Conservation (phyloP, 2,329 filamentous ascomycete genomes). For the Diaporthe longicolla region DNA sequence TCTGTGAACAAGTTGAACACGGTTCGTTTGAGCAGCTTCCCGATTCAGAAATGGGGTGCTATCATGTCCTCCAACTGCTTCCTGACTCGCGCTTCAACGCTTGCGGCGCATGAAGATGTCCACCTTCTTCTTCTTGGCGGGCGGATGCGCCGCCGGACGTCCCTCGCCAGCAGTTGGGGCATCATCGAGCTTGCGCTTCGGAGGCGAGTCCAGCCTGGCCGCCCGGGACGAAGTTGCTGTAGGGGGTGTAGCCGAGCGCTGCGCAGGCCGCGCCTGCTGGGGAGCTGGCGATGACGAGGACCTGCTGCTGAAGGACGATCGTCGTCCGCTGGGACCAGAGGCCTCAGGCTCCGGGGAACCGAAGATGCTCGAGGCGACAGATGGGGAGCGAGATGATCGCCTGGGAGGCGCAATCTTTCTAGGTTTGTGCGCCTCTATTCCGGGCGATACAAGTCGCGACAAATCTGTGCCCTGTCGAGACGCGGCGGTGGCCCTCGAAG, state of each 20-base stretch:
- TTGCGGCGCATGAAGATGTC: conserved; percentile 67
- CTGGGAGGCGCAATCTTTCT: conserved; percentile 6
- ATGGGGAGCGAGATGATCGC: conserved; percentile 29
- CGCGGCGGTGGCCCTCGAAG: conserved; percentile 30
- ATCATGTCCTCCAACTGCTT: background rate
- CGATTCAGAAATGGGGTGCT: background rate
- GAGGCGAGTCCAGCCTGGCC: background rate
- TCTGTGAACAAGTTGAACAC: background rate
- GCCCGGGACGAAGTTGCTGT: background rate
- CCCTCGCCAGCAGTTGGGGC: conserved; percentile 31
- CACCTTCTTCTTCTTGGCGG: conserved; percentile 60
- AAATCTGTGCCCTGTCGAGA: background rate
- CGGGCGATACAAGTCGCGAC: conserved; percentile 20
- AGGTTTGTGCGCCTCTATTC: conserved; percentile 8
- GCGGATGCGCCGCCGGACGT: conserved; percentile 40
- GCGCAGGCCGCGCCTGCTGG: background rate
- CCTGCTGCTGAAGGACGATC: conserved; percentile 42
- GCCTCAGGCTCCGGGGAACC: conserved; percentile 23
- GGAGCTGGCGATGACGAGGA: conserved; percentile 42
- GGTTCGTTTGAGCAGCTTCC: background rate
- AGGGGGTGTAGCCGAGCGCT: background rate
- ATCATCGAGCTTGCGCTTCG: conserved; percentile 11
- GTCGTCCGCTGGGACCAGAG: background rate
- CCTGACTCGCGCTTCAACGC: conserved; percentile 41
- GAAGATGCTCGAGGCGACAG: conserved; percentile 6